Base-by-base conservation (phyloP, 129 eudicot species). In the Mikania micrantha region DNA sequence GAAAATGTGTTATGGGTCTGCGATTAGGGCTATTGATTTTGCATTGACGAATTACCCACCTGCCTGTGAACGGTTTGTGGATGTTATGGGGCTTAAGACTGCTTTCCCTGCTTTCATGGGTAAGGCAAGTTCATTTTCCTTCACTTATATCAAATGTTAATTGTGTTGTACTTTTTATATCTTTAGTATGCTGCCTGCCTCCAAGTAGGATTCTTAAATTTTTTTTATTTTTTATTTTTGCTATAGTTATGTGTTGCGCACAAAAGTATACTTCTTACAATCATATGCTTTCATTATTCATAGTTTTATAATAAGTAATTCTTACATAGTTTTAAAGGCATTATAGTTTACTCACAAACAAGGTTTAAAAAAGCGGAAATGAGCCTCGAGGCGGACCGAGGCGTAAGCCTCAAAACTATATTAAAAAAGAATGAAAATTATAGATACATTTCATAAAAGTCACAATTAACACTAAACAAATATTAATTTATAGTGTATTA, bases 81-180 rank as follows among this genome's bases (percentile, higher is more conserved):
- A 94, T 87, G 97, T 94, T 72, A 79, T 94, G 93, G 99, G 96
- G 50, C 85, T 94, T 76, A 94, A 89, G 85, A 94, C 99, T 36
- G 99, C 95, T 1, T 94, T 94, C 66, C 95, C 97, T 21, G 95
- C 99, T 68, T 94, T 89, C 77, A 94, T 94, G 99, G 99, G 99
- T 89, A 94, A 94, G 99, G 99, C 90, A 90, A 94, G 97, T 89
- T 61, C 81, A 44, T 24, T 56, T 56, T 56, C 56, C 53, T 74
- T 80, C 74, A 32, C 39, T 58, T n/a, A 9, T 61, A 45, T 57
- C 6, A 34, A 53, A 32, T 17, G n/a, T 74, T 31, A 4, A 20
- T 54, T 17, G 9, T 25, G 4, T 52, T 22, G 34, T 69, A 27
- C n/a, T n/a, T 13, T 22, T 60, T 19, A 31, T 13, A 22, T 40